Evolutionary conservation across 768 basidiomycete species (phyloP).

Genomic region (Termitomyces heimii): DNA sequence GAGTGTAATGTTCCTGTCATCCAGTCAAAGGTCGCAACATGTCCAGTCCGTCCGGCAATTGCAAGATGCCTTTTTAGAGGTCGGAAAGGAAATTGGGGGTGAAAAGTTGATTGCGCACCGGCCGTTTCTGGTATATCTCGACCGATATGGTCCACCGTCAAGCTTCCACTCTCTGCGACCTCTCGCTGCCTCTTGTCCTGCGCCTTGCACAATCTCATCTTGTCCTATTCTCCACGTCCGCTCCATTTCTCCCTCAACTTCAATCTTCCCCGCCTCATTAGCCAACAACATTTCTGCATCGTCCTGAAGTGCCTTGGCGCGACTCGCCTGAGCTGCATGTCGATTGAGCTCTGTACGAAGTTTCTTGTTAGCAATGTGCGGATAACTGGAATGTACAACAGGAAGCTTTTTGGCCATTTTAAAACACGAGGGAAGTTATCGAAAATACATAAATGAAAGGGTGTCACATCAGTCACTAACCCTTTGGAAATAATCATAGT

Average conservation of each 20-base stretch:
- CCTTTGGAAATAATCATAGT: not conserved
- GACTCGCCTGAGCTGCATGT: conserved; percentile 55
- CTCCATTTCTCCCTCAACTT: conserved; percentile 77
- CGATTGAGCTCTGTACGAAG: conserved; percentile 64
- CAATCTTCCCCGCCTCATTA: conserved; percentile 67
- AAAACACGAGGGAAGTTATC: not conserved
- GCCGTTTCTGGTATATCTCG: conserved; percentile 88
- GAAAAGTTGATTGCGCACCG: conserved; percentile 43
- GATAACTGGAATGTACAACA: conserved; percentile 41
- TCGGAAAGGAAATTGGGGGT: not conserved
- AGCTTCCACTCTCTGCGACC: conserved; percentile 77
- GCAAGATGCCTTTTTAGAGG: conserved; percentile 63
- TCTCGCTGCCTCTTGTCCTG: conserved; percentile 69
- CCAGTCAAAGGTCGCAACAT: conserved; percentile 94
- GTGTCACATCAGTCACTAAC: not conserved
- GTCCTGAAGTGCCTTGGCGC: conserved; percentile 53
- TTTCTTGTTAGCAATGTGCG: conserved; percentile 69
- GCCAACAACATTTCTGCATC: conserved; percentile 70
- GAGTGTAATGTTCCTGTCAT: conserved; percentile 78
- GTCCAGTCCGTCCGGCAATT: conserved; percentile 75
- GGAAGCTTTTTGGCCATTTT: conserved; percentile 26
- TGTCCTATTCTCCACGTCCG: conserved; percentile 87
- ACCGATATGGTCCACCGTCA: conserved; percentile 80
- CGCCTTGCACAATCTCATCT: conserved; percentile 59
- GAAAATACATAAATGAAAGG: not conserved